These are phyloP conservation scores for Mycena filopes DNA, from an alignment of 768 basidiomycete genomes.

Conservation along the genomic window DNA sequence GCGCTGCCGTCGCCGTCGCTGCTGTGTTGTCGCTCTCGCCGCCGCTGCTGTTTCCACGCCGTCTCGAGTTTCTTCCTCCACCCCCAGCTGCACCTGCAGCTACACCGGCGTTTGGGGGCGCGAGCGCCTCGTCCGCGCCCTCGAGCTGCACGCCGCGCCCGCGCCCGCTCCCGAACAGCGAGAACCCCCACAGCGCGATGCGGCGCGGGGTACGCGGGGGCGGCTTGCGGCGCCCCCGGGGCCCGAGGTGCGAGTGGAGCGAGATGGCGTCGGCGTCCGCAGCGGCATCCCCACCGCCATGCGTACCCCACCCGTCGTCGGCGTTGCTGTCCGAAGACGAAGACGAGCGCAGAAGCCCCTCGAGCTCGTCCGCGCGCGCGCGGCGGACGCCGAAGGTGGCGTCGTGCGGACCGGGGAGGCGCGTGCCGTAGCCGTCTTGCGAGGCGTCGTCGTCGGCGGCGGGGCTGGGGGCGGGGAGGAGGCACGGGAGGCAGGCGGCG, in stretches of 20 bases:
- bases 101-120: too few species aligned
- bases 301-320: background rate
- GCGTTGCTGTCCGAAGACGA: background rate
- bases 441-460: too few species aligned
- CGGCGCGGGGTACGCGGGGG: slow-evolving; percentile 28
- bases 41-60: background rate
- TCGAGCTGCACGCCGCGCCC: background rate
- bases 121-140: slow-evolving; percentile 1
- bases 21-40: background rate
- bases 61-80: background rate
- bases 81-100: background rate
- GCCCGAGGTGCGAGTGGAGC: slow-evolving; percentile 31
- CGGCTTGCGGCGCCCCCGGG: slow-evolving; percentile 12
- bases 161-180: slow-evolving; percentile 18
- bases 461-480: too few species aligned
- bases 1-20: background rate
- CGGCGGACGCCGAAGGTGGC: too few species aligned
- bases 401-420: too few species aligned
- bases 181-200: slow-evolving; percentile 25
- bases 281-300: slow-evolving; percentile 16
- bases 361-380: slow-evolving; percentile 30
- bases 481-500: too few species aligned
- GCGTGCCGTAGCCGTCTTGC: too few species aligned
- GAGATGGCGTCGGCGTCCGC: slow-evolving; percentile 31
- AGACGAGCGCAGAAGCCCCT: slow-evolving; percentile 22